Conservation (phyloP, 805 yeast species). For the Hanseniaspora vineae region DNA sequence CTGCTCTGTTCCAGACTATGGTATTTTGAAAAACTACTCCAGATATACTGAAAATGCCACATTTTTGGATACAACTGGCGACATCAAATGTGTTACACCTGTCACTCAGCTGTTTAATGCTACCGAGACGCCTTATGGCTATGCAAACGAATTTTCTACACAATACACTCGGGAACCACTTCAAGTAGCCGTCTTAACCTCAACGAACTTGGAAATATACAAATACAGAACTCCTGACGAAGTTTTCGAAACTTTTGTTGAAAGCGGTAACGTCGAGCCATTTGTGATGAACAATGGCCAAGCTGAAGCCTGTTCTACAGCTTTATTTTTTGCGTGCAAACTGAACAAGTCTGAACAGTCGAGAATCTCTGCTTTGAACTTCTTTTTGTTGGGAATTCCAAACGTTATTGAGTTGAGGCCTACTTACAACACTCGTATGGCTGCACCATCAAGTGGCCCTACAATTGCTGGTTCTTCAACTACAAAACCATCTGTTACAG, state of each 20-base stretch:
- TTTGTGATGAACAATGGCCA: constrained; percentile 73
- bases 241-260: constrained; percentile 41
- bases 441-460: too few relatives aligned
- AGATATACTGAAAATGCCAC: constrained; percentile 74
- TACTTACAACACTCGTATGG: constrained; percentile 18
- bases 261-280: constrained; percentile 11
- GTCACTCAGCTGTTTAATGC: constrained; percentile 61
- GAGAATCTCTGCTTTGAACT: constrained; percentile 31
- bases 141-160: constrained; percentile 74
- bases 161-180: constrained; percentile 61
- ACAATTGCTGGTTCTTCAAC: too few relatives aligned
- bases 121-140: constrained; percentile 64
- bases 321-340: constrained; percentile 73
- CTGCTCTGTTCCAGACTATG: constrained; percentile 75
- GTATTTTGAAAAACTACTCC: constrained; percentile 60
- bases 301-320: constrained; percentile 81
- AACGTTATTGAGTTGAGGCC: constrained; percentile 32
- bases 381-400: constrained; percentile 31
- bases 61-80: constrained; percentile 45
- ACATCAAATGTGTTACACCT: constrained; percentile 55
- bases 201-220: constrained; percentile 62
- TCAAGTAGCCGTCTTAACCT: constrained; percentile 72
- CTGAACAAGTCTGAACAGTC: constrained; percentile 43
- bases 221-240: constrained; percentile 72
- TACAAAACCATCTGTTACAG: too few relatives aligned